Conservation (phyloP, 805 yeast species). For the Ogataea philodendri region DNA sequence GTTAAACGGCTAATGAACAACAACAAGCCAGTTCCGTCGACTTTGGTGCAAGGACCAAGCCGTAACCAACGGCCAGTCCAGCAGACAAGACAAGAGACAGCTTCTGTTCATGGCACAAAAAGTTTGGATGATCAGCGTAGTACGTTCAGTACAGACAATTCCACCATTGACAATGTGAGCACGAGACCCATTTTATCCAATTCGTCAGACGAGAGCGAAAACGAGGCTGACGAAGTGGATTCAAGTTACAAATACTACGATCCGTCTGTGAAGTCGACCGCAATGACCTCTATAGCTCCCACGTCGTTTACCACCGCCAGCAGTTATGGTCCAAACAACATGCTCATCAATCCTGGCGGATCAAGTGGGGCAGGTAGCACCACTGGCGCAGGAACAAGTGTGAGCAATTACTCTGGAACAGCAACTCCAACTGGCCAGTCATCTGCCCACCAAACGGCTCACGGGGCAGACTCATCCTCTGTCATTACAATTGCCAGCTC, state of each 20-base stretch:
- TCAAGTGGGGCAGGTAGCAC: constrained; percentile 5
- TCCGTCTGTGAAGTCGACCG: constrained; percentile 40
- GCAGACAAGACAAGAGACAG: constrained; percentile 2
- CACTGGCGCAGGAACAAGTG: constrained; percentile 8
- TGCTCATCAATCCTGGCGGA: constrained; percentile 26
- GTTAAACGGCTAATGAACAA: constrained; percentile 35
- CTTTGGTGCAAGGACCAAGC: constrained; percentile 1
- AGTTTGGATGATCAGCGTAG: constrained; percentile 17
- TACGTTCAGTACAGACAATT: constrained; percentile 20
- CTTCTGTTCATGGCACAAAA: not conserved
- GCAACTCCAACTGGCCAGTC: constrained; percentile 11
- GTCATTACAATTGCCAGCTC: constrained; percentile 36
- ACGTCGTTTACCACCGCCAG: constrained; percentile 23
- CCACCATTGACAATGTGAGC: constrained; percentile 38
- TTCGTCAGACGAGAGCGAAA: constrained; percentile 32
- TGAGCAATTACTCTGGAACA: constrained; percentile 2
- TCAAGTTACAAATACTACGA: constrained; percentile 20
- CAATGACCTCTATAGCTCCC: constrained; percentile 51
- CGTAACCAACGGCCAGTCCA: not conserved
- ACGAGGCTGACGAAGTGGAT: constrained; percentile 19
- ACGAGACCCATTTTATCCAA: constrained; percentile 49
- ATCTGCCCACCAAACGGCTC: constrained; percentile 6
- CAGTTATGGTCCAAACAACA: constrained; percentile 18
- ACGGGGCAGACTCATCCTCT: constrained; percentile 30
- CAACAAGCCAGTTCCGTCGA: constrained; percentile 15